A percentile compares a stretch with the other conserved stretches of the same genome.
phyloP scores from a whole-genome alignment of 352 stramenopile species.

The Elongisporangium senticosum region DNA sequence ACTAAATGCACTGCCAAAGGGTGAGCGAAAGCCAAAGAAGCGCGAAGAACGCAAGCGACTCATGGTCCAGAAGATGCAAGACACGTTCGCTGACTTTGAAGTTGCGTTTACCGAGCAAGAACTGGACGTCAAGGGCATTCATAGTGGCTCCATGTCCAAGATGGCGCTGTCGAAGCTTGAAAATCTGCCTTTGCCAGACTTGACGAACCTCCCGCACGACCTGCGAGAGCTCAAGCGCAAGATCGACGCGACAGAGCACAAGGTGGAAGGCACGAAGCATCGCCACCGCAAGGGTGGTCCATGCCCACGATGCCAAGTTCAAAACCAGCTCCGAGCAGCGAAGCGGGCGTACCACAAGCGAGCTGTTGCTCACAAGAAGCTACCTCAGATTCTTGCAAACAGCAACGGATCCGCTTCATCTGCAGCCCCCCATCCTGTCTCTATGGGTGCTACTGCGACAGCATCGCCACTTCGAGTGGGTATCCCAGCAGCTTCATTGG shows the following conservation, averaged over 20 bases:
- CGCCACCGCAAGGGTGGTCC: slow-evolving; percentile 78
- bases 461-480: neutral
- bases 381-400: slow-evolving; percentile 39
- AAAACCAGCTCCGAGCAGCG: slow-evolving; percentile 74
- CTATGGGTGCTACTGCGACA: neutral
- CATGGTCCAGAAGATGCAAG: slow-evolving; percentile 62
- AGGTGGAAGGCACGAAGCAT: slow-evolving; percentile 84
- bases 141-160: slow-evolving; percentile 38
- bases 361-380: slow-evolving; percentile 76
- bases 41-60: slow-evolving; percentile 56
- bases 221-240: slow-evolving; percentile 81
- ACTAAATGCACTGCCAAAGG: slow-evolving; percentile 12
- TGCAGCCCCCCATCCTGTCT: neutral
- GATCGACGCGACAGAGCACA: slow-evolving; percentile 80
- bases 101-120: slow-evolving; percentile 65
- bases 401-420: neutral
- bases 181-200: slow-evolving; percentile 62
- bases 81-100: slow-evolving; percentile 59
- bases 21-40: slow-evolving; percentile 61
- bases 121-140: slow-evolving; percentile 58
- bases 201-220: slow-evolving; percentile 73
- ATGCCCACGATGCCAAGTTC: slow-evolving; percentile 74
- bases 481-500: neutral
- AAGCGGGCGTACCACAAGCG: slow-evolving; percentile 82
- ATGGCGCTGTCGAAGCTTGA: slow-evolving; percentile 65